Evolutionary conservation across 768 basidiomycete species (phyloP), one percentile per base, ranked within the genome.

Genomic region (Tulasnella calospora): DNA sequence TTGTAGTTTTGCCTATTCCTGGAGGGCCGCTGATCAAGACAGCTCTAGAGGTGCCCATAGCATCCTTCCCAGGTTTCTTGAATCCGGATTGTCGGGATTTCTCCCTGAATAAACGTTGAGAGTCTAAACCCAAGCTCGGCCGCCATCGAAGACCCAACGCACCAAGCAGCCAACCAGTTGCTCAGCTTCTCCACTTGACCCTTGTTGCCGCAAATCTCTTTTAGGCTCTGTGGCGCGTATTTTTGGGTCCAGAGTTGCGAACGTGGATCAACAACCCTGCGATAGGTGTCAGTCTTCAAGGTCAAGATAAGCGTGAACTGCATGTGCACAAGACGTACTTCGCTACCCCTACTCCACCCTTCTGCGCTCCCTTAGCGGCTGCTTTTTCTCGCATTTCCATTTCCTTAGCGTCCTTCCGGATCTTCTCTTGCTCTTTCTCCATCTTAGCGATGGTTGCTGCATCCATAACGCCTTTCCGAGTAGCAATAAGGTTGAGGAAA

Each of bases 1-100:
- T 92, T 0, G 96, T 98, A 4, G 98, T 99, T 86, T 99, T 99
- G 33, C 97, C 98, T 74, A 99, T 98, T 10, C 98, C 98, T 21
- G 98, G 98, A 1, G 96, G 90, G 0, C 98, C 98, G 1, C 94
- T 94, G 79, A 99, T 92, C 80, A 99, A 86, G 1, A 98, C 88
- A 6, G 95, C 95, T 33, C 95, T 91, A 84, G 88, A 97, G 9
- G 91, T 85, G 81, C 94, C 94, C 92, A 93, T 92, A 0, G 89
- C 94, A 79, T 89, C 90, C 85, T 96, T 96, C 0, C 98, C 98
- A 0, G 95, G 95, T 82, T 96, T 98, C 85, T 95, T 98, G 86
- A 98, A 99, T 0, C 88, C 89, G 0, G 86, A 86, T 79, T 92
- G 93, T 81, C 91, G 83, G 81, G 90, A 93, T 75, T 86, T 85